phyloP scores from a whole-genome alignment of 2,329 filamentous ascomycete genomes.

The Penicillium rolfsii region DNA sequence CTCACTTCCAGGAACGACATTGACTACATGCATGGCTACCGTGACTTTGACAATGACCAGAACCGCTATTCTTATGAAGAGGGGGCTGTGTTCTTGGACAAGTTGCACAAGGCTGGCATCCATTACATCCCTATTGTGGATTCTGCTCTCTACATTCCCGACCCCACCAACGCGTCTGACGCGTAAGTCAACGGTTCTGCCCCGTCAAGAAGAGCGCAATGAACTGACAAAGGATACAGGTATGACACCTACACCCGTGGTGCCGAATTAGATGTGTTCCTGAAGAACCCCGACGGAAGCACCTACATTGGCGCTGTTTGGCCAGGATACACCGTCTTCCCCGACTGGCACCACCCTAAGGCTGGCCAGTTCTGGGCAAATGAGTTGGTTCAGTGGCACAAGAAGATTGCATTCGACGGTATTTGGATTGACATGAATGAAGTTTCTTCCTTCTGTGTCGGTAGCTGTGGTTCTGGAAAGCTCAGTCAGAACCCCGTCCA shows the following conservation, averaged over 20 bases:
- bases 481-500: constrained; percentile 70
- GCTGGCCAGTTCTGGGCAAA: constrained; percentile 64
- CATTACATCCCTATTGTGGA: constrained; percentile 66
- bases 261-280: constrained; percentile 53
- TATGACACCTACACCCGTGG: constrained; percentile 58
- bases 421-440: constrained; percentile 67
- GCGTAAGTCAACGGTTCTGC: constrained; percentile 51
- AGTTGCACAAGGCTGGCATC: constrained; percentile 58
- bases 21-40: constrained; percentile 64
- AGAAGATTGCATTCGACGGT: constrained; percentile 58
- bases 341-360: constrained; percentile 64
- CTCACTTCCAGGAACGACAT: constrained; percentile 44
- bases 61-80: constrained; percentile 55
- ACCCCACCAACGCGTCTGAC: constrained; percentile 69
- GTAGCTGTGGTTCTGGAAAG: constrained; percentile 70
- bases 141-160: constrained; percentile 70
- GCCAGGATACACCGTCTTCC: constrained; percentile 64
- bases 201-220: constrained; percentile 10
- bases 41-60: constrained; percentile 62
- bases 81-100: constrained; percentile 56
- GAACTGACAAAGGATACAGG: constrained; percentile 44
- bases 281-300: constrained; percentile 59
- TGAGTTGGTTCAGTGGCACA: constrained; percentile 56
- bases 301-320: constrained; percentile 60
- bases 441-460: constrained; percentile 68